Conservation (phyloP, 1,139 yeast genomes). For the Geotrichum bryndzae region DNA sequence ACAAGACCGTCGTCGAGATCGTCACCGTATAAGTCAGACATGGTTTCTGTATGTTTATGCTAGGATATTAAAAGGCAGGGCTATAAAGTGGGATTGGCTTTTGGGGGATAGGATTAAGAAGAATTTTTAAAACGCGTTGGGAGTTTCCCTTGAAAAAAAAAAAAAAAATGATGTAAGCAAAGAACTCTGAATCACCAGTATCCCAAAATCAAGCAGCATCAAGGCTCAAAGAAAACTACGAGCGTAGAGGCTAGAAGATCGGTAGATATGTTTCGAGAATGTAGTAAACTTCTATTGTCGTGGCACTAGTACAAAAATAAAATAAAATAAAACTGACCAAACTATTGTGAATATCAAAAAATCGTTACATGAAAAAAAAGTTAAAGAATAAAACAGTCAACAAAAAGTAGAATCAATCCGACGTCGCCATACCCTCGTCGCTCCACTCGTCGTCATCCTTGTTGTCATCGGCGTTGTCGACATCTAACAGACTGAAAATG, state of each 20-base stretch:
- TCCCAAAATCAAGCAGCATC: neutral
- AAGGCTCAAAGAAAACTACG: no score
- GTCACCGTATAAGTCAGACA: constrained; percentile 34
- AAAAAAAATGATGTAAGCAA: neutral
- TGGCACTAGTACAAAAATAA: neutral
- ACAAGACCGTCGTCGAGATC: constrained; percentile 66
- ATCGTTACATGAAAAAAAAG: neutral
- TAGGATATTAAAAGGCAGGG: neutral
- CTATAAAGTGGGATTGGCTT: neutral
- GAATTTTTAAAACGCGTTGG: neutral
- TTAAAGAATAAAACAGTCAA: neutral
- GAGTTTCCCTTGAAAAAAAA: neutral
- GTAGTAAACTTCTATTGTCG: neutral
- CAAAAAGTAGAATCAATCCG: neutral
- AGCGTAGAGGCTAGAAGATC: neutral
- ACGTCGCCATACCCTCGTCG: neutral
- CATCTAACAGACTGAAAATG: constrained; percentile 9
- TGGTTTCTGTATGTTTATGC: neutral
- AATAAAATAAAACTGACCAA: neutral
- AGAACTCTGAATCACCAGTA: neutral
- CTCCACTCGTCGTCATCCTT: neutral
- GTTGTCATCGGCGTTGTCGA: constrained; percentile 1
- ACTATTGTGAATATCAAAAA: neutral
- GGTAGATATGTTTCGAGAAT: no score
- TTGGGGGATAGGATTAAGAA: neutral